phyloP scores from a whole-genome alignment of 352 stramenopile genomes.

The Lagenidium giganteum region DNA sequence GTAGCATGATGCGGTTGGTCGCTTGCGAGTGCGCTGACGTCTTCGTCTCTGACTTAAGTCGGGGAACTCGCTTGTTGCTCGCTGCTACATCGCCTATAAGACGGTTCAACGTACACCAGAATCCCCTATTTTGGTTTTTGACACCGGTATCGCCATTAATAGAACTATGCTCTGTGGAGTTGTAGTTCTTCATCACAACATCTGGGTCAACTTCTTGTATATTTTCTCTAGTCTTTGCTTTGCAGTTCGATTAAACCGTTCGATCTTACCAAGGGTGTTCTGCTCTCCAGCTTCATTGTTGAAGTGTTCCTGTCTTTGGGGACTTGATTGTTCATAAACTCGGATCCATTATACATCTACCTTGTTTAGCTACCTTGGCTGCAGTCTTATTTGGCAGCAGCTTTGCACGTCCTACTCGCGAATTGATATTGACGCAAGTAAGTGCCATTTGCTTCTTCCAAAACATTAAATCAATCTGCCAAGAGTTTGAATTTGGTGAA shows the following conservation, averaged over 20 bases:
- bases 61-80: too few relatives aligned
- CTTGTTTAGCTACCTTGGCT: conserved; percentile 22
- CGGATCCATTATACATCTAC: conserved; percentile 27
- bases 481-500: conserved; percentile 19
- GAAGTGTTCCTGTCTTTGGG: conserved; percentile 25
- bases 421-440: conserved; percentile 32
- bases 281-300: conserved; percentile 36
- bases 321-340: conserved; percentile 28
- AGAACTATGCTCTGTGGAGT: conserved; percentile 21
- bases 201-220: conserved; percentile 9
- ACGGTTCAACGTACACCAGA: too few relatives aligned
- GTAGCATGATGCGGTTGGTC: too few relatives aligned
- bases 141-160: too few relatives aligned
- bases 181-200: conserved; percentile 30
- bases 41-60: too few relatives aligned
- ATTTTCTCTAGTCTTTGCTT: conserved; percentile 30
- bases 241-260: conserved; percentile 31
- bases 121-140: too few relatives aligned
- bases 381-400: conserved; percentile 28
- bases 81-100: too few relatives aligned
- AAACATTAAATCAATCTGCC: conserved; percentile 27
- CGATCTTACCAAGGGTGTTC: conserved; percentile 33
- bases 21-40: too few relatives aligned
- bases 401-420: conserved; percentile 28
- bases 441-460: conserved; percentile 14